Conservation (phyloP, 106 monocot genomes). For the Amphibolis antarctica region DNA sequence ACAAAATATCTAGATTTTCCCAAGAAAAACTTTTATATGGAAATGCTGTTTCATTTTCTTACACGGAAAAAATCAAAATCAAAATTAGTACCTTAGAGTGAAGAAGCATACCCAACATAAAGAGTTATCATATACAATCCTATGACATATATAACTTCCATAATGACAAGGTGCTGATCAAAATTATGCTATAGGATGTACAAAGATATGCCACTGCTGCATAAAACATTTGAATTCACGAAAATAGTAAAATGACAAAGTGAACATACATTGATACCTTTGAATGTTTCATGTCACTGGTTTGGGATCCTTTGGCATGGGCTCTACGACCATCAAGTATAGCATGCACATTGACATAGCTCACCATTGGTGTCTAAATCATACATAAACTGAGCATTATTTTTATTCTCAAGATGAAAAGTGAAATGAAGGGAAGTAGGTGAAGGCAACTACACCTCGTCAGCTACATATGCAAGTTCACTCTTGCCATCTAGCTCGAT, state of each 20-base stretch:
- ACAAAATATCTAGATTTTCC: too few species aligned
- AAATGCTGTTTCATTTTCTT: too few species aligned
- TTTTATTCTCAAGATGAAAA: background rate
- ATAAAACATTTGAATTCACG: too few species aligned
- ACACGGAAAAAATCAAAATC: too few species aligned
- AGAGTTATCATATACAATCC: too few species aligned
- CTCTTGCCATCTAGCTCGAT: conserved; percentile 75
- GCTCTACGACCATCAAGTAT: conserved; percentile 75
- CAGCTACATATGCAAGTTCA: conserved; percentile 83
- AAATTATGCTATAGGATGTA: too few species aligned
- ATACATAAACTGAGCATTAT: background rate
- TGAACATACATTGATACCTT: conserved; percentile 27
- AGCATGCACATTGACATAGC: conserved; percentile 94
- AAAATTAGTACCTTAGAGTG: too few species aligned
- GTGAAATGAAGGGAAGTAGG: background rate
- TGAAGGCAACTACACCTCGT: conserved; percentile 40
- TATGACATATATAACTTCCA: too few species aligned
- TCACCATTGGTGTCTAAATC: conserved; percentile 86
- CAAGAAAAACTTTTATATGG: too few species aligned
- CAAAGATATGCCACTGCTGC: too few species aligned
- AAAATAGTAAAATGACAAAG: background rate
- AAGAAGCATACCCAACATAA: too few species aligned
- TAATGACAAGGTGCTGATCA: too few species aligned
- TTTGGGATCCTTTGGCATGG: conserved; percentile 39
- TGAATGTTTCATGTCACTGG: conserved; percentile 34